Evolutionary conservation across 345 rosid species (phyloP).

Genomic region (Arabidopsis thaliana): DNA sequence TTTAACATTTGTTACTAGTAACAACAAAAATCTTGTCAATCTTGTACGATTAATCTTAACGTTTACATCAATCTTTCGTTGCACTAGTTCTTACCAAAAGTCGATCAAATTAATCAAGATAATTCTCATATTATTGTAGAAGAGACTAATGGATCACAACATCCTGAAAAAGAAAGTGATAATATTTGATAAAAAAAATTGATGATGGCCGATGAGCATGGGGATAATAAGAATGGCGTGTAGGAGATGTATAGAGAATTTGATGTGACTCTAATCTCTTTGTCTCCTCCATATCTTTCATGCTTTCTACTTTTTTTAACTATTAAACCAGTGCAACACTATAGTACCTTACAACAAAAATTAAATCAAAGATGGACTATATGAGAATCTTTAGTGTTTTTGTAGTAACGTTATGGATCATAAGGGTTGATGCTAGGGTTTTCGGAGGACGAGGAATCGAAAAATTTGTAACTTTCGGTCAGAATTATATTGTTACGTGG

Average conservation of each 20-base stretch:
- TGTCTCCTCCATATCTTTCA: constrained; percentile 46
- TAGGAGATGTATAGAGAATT: constrained; percentile 41
- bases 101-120: constrained; percentile 2
- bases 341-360: background rate
- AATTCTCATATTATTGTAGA: background rate
- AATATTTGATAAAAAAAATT: background rate
- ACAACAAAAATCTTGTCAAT: background rate
- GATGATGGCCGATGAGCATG: constrained; percentile 43
- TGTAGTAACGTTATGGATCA: constrained; percentile 29
- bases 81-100: background rate
- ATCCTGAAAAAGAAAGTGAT: background rate
- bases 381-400: constrained; percentile 27
- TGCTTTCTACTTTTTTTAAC: constrained; percentile 37
- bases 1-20: background rate
- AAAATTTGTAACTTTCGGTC: constrained; percentile 33
- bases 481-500: constrained; percentile 42
- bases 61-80: background rate
- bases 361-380: background rate
- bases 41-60: background rate
- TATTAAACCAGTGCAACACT: constrained; percentile 34
- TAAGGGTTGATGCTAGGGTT: constrained; percentile 30
- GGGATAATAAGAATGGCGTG: constrained; percentile 37
- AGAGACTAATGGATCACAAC: background rate
- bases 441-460: background rate
- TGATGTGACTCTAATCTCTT: constrained; percentile 36